These are phyloP conservation scores for Rhodotorula sp. DNA, from an alignment of 1,284 basidiomycete genomes.

Conservation along the genomic window DNA sequence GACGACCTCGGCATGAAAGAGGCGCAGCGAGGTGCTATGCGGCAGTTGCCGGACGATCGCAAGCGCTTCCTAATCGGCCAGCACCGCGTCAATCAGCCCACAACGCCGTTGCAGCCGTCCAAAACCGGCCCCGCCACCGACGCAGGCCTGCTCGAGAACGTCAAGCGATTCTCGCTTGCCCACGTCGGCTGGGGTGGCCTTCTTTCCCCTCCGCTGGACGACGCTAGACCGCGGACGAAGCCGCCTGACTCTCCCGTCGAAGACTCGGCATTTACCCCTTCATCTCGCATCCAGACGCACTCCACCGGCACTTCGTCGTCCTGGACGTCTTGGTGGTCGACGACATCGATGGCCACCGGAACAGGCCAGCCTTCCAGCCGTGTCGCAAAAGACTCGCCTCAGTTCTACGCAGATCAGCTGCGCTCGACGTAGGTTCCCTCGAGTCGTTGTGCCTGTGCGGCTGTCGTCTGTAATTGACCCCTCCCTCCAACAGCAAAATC, in stretches of 20 bases:
- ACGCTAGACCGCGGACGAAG: no score
- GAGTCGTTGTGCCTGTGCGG: slow-evolving; percentile 21
- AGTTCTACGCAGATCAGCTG: slow-evolving; percentile 51
- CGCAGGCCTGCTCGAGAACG: slow-evolving; percentile 56
- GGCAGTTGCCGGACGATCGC: slow-evolving; percentile 62
- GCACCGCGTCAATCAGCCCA: slow-evolving; percentile 50
- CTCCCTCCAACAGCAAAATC: slow-evolving; percentile 49
- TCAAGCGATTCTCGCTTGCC: slow-evolving; percentile 54
- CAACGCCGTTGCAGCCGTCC: slow-evolving; percentile 49
- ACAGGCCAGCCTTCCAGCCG: slow-evolving; percentile 48
- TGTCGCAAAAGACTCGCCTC: slow-evolving; percentile 41
- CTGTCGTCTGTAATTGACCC: background rate
- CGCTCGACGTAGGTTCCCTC: slow-evolving; percentile 58
- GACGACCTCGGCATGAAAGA: slow-evolving; percentile 72
- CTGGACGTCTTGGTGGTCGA: slow-evolving; percentile 53
- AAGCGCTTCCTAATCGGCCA: slow-evolving; percentile 64
- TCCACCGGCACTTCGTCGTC: slow-evolving; percentile 25
- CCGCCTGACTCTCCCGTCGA: no score
- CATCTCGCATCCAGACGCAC: slow-evolving; percentile 3
- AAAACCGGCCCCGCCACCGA: slow-evolving; percentile 47
- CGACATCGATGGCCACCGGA: slow-evolving; percentile 53
- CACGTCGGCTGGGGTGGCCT: slow-evolving; percentile 30
- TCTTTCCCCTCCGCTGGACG: slow-evolving; percentile 9
- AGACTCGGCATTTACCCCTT: background rate
- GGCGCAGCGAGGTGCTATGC: slow-evolving; percentile 65